A percentile compares a stretch with the other conserved stretches of the same genome.
Conservation (phyloP, 176 grass and related monocot genomes). For the Olyra latifolia region DNA sequence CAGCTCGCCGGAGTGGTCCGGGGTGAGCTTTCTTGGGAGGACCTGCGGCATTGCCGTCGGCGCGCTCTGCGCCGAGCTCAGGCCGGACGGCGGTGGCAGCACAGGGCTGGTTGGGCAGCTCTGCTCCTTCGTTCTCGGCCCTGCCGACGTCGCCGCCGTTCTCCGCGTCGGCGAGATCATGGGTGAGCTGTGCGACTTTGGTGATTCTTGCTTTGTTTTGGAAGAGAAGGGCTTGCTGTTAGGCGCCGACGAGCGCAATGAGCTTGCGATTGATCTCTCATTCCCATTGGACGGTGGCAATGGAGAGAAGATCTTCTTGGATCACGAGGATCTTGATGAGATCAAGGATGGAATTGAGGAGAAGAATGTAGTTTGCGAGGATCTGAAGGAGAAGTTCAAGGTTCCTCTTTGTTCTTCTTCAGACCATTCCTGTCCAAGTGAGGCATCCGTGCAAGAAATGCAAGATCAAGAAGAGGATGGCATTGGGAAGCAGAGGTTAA, state of each 20-base stretch:
- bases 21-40: conserved; percentile 42
- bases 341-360: conserved; percentile 37
- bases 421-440: not conserved
- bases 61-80: conserved; percentile 47
- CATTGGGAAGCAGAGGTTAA: not conserved
- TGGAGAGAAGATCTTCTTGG: not conserved
- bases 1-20: not conserved
- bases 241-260: not conserved
- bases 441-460: not conserved
- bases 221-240: conserved; percentile 4
- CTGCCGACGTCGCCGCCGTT: conserved; percentile 21
- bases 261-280: not conserved
- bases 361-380: conserved; percentile 38
- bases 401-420: not conserved
- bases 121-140: conserved; percentile 48
- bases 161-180: conserved; percentile 45
- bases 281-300: not conserved
- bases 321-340: not conserved
- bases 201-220: conserved; percentile 25
- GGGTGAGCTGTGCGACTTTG: conserved; percentile 39
- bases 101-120: conserved; percentile 50
- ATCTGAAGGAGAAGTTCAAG: conserved; percentile 7
- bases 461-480: conserved; percentile 1
- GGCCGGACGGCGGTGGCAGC: not conserved
- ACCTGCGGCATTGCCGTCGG: conserved; percentile 63